phyloP scores from a whole-genome alignment of 2,329 filamentous ascomycete species.

The Penicillium sp. region DNA sequence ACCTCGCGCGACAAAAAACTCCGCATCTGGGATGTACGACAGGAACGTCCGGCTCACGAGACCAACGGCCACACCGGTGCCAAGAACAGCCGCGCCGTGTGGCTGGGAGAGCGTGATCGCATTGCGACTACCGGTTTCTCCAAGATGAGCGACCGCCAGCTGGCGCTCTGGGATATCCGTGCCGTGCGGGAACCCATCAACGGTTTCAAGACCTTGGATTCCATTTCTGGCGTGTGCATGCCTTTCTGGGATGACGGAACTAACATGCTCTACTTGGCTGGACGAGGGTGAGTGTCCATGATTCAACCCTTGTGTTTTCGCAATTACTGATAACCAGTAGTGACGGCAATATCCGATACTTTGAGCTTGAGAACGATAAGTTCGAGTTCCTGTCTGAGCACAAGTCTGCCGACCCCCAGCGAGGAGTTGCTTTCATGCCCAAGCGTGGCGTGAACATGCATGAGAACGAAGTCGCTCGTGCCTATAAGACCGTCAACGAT shows the following conservation, averaged over 20 bases:
- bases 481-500: constrained; percentile 96
- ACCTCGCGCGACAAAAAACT: constrained; percentile 98
- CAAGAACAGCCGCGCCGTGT: constrained; percentile 94
- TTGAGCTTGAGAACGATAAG: constrained; percentile 96
- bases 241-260: constrained; percentile 99
- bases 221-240: constrained; percentile 96
- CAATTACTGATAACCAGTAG: constrained; percentile 38
- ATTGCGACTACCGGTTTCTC: constrained; percentile 96
- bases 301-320: not conserved
- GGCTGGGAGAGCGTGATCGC: constrained; percentile 94
- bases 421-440: constrained; percentile 86
- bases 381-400: constrained; percentile 96
- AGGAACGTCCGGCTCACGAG: constrained; percentile 80
- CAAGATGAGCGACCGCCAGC: constrained; percentile 92
- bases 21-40: constrained; percentile 91
- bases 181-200: constrained; percentile 71
- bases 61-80: constrained; percentile 77
- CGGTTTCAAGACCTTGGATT: constrained; percentile 82
- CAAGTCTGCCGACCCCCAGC: constrained; percentile 90
- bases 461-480: constrained; percentile 91
- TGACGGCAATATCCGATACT: constrained; percentile 98
- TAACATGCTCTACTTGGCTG: constrained; percentile 88
- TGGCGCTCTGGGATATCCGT: constrained; percentile 90
- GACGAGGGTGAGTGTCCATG: constrained; percentile 67
- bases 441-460: constrained; percentile 93